phyloP scores from a whole-genome alignment of 202 grass and related monocot genomes.

The Digitaria exilis region DNA sequence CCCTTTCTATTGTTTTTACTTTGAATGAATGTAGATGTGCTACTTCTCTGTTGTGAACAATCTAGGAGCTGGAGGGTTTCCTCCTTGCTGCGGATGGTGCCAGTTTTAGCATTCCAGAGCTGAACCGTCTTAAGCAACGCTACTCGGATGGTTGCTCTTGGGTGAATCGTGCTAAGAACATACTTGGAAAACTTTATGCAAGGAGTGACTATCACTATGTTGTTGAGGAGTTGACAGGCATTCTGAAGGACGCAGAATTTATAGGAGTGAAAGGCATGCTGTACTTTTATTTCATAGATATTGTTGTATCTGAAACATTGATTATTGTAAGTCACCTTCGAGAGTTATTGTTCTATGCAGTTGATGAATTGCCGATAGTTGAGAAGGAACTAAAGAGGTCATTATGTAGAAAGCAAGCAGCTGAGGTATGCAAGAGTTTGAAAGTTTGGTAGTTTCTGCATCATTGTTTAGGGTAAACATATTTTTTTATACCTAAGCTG shows the following conservation, averaged over 20 bases:
- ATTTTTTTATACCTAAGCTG: constrained; percentile 34
- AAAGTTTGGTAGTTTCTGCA: background rate
- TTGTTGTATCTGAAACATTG: constrained; percentile 26
- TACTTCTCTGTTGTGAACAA: constrained; percentile 30
- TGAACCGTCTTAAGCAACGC: constrained; percentile 65
- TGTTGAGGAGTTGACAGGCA: constrained; percentile 62
- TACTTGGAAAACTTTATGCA: constrained; percentile 55
- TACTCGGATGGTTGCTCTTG: constrained; percentile 68
- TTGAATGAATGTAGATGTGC: constrained; percentile 18
- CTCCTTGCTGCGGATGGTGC: constrained; percentile 51
- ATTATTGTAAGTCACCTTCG: constrained; percentile 31
- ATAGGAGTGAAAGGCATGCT: constrained; percentile 68
- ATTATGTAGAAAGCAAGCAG: constrained; percentile 78
- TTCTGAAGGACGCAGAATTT: constrained; percentile 67
- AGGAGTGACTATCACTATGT: constrained; percentile 58
- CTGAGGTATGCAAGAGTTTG: constrained; percentile 50
- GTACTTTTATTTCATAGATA: background rate
- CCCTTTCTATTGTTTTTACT: constrained; percentile 31
- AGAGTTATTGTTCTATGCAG: constrained; percentile 60
- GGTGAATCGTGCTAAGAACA: constrained; percentile 57
- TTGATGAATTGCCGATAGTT: constrained; percentile 73
- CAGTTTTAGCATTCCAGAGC: constrained; percentile 73
- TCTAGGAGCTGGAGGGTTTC: constrained; percentile 87
- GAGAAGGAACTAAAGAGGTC: constrained; percentile 70
- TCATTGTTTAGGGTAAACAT: constrained; percentile 19